Evolutionary conservation across 2,329 filamentous ascomycete genomes (phyloP).

Genomic region (Mollisia scopiformis): DNA sequence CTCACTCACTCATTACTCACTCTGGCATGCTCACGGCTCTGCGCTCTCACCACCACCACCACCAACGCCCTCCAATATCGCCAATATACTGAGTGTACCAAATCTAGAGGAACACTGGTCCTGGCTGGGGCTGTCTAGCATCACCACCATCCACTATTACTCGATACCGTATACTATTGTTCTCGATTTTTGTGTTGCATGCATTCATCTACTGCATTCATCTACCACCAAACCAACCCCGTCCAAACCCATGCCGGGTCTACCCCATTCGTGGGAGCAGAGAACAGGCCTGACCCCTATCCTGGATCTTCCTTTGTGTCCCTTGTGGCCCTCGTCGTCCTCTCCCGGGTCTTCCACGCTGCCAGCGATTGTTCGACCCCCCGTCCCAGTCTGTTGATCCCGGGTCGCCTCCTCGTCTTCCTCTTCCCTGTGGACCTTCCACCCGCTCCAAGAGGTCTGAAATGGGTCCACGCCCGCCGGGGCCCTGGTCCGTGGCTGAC

Average conservation of each 20-base stretch:
- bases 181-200: constrained; percentile 1
- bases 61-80: not conserved
- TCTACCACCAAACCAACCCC: too few species aligned
- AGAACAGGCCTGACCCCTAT: too few species aligned
- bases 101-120: too few species aligned
- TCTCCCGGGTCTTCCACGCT: not conserved
- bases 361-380: not conserved
- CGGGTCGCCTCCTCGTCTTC: not conserved
- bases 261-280: not conserved
- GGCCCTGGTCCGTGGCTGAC: not conserved
- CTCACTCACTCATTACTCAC: too few species aligned
- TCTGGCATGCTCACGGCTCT: not conserved
- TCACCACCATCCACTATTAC: too few species aligned
- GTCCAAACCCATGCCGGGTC: not conserved
- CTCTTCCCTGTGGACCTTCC: not conserved
- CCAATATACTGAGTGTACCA: too few species aligned
- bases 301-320: not conserved
- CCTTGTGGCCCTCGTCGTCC: too few species aligned
- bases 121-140: not conserved
- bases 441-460: not conserved
- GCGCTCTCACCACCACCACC: not conserved
- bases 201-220: not conserved
- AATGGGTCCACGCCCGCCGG: not conserved
- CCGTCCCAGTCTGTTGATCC: not conserved
- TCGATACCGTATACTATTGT: too few species aligned